Evolutionary conservation across 345 rosid genomes (phyloP).

Genomic region (Euphorbia peplus): DNA sequence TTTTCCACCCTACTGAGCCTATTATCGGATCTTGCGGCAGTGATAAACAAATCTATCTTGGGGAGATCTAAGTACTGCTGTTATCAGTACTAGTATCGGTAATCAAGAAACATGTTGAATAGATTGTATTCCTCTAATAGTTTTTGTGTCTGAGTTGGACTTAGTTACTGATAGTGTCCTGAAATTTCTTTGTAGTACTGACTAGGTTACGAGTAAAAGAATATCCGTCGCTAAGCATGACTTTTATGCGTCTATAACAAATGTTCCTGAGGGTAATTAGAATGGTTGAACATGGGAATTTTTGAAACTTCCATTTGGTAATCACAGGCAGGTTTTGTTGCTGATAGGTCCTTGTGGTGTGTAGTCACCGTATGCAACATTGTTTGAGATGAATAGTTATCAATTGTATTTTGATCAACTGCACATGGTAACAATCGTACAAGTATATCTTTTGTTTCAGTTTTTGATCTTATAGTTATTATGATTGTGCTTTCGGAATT

Average conservation of each 20-base stretch:
- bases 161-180: conserved; percentile 1
- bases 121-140: conserved; percentile 14
- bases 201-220: not conserved
- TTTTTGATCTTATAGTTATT: no score
- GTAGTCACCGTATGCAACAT: no score
- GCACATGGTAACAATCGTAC: no score
- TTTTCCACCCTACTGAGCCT: conserved; percentile 84
- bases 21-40: conserved; percentile 95
- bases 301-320: not conserved
- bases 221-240: not conserved
- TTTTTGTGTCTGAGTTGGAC: conserved; percentile 5
- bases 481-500: no score
- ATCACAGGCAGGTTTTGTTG: no score
- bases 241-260: not conserved
- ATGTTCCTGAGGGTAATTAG: not conserved
- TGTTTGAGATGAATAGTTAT: no score
- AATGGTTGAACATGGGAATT: not conserved
- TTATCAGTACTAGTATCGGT: not conserved
- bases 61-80: conserved; percentile 61
- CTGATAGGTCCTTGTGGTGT: no score
- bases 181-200: no score
- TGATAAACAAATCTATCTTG: conserved; percentile 85
- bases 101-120: not conserved
- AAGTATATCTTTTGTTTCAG: no score
- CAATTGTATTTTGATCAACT: no score